Evolutionary conservation across 2,329 filamentous ascomycete species (phyloP), one percentile per base, ranked within the genome.

Genomic region (Epichloe uncinata): DNA sequence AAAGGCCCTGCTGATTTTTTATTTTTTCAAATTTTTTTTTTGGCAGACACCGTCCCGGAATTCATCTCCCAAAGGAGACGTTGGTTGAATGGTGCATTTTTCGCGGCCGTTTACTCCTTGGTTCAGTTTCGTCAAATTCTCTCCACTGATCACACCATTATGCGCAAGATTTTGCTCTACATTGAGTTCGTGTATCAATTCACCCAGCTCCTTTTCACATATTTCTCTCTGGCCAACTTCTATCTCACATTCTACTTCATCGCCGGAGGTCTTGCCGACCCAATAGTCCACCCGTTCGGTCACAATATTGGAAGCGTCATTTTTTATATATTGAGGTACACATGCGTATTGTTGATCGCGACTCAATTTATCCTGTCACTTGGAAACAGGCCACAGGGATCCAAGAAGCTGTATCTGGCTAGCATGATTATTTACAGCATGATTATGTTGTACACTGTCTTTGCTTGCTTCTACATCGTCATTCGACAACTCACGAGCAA

Each of bases 241-340:
- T 98, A 97, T 67, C 82, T 98, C 48, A 95, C 90, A 51, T 98
- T 98, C 71, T 98, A 90, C 77, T 98, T 98, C 72, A 84, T 98
- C 57, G 89, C 89, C 20, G 93, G 93, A 42, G 94, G 90, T 40
- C 76, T 98, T 15, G 78, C 85, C 0, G 88, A 97, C 60, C 71
- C 79, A 0, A 72, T 73, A 26, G 73, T 94, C 56, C 93, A 98
- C 65, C 94, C 94, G 0, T 98, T 98, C 58, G 90, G 90, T 15
- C 86, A 95, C 67, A 77, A 82, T 54, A 83, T 95, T 55, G 91
- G 87, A 46, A 79, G 80, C 56, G 81, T 85, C 68, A 86, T 98
- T 64, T 98, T 20, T 97, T 68, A 82, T 54, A 75, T 96, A 52
- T 72, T 98, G 38, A 81, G 89, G 48, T 98, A 97, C 67, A 77